Percentiles rank a stretch among this genome's conserved stretches.
Evolutionary conservation across 495 filamentous ascomycete genomes (phyloP).

Genomic region (Glarea lozoyensis): DNA sequence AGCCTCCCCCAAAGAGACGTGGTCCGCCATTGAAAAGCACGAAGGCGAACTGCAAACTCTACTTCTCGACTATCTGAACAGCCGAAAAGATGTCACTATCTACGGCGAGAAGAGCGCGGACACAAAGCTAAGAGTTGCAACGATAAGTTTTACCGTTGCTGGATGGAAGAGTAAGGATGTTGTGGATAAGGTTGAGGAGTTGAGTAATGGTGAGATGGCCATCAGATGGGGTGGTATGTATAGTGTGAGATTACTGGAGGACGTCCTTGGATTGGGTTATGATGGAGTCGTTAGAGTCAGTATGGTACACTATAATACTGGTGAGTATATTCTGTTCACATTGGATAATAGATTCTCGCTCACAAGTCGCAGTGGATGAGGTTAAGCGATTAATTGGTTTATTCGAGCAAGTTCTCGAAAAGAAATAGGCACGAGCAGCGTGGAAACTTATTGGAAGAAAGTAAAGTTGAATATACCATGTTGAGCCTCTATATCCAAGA

Average conservation of each 20-base stretch:
- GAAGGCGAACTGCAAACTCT: constrained; percentile 50
- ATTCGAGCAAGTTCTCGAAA: constrained; percentile 33
- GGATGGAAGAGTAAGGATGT: constrained; percentile 46
- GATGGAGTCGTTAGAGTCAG: constrained; percentile 63
- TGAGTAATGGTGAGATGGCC: constrained; percentile 37
- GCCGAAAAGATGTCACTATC: constrained; percentile 39
- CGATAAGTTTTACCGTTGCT: constrained; percentile 55
- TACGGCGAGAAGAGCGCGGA: constrained; percentile 43
- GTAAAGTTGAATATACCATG: too few species aligned
- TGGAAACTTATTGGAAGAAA: too few species aligned
- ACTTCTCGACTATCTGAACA: constrained; percentile 46
- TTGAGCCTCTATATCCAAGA: too few species aligned
- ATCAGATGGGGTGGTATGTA: constrained; percentile 65
- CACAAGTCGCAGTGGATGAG: constrained; percentile 40
- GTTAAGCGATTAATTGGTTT: constrained; percentile 40
- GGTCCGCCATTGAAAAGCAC: constrained; percentile 43
- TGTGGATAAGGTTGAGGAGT: constrained; percentile 52
- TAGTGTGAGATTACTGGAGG: constrained; percentile 47
- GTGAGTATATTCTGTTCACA: constrained; percentile 31
- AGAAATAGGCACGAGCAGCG: constrained; percentile 3
- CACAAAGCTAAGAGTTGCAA: constrained; percentile 43
- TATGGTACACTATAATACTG: constrained; percentile 68
- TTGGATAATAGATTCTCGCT: constrained; percentile 5
- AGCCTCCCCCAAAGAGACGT: constrained; percentile 26
- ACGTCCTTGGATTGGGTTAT: constrained; percentile 45